Base-by-base conservation (phyloP, 2,329 filamentous ascomycete species). In the Elsinoe batatas region DNA sequence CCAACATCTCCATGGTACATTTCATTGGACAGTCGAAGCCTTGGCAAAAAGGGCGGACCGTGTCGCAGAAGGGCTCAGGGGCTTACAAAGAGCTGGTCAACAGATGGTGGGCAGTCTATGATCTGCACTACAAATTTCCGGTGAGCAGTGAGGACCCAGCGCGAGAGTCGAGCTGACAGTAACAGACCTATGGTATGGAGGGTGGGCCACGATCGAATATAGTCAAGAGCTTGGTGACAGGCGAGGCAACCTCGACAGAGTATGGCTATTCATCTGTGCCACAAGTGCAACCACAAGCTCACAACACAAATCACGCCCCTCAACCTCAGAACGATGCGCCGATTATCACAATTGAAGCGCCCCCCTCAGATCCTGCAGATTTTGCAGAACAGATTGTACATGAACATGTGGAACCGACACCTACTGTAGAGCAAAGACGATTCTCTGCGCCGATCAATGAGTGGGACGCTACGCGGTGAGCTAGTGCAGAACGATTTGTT, bases 21-120 rank as follows among this genome's bases (percentile, higher is more conserved):
- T 98, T 96, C 71, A 97, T 98, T 64, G 93, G 93, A 40, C 73
- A 83, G 57, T 79, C 88, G 56, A 98, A 98, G 74, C 93, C 93
- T 0, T 98, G 93, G 93, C 66, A 66, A 13, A 63, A 62, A 42
- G 63, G 65, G 6, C 66, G 69, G 40, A 63, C 61, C 1, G 53
- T 53, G 6, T 73, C 76, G 7, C 73, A 75, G 53, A 74, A 73
- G 47, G 80, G 79, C 32, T 72, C 74, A 46, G 78, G 78, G 1
- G 83, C 86, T 0, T 95, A 91, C 68, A 84, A 88, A 66, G 87
- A 96, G 71, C 84, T 97, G 74, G 73, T 90, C 40, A 85, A 83
- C 58, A 81, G 83, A 65, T 98, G 93, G 93, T 98, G 91, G 91
- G 82, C 89, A 43, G 87, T 95, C 40, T 95, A 95, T 68, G 91